Conservation (phyloP, 2,329 filamentous ascomycete genomes). For the Trichoderma sp. region DNA sequence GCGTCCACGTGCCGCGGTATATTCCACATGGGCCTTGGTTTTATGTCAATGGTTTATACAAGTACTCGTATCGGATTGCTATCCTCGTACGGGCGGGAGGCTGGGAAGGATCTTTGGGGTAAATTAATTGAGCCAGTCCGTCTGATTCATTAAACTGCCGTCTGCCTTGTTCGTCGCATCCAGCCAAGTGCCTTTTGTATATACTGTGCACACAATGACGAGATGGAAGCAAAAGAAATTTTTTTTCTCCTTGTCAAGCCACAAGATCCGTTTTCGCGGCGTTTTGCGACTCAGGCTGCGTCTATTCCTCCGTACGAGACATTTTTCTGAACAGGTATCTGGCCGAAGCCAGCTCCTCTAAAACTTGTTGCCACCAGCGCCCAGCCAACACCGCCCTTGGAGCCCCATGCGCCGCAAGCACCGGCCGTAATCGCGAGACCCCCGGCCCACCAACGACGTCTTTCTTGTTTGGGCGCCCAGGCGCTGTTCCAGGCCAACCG, state of each 20-base stretch:
- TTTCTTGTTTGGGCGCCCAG: neutral
- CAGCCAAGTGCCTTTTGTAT: neutral
- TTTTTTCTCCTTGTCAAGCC: neutral
- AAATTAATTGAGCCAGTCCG: neutral
- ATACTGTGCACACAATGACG: neutral
- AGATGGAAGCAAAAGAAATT: neutral
- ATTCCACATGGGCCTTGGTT: neutral
- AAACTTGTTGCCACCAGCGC: neutral
- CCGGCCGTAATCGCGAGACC: conserved; percentile 5
- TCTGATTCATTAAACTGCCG: neutral
- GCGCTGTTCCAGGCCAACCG: neutral
- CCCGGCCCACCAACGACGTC: conserved; percentile 3
- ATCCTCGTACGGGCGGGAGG: neutral
- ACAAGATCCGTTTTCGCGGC: neutral
- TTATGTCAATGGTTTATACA: neutral
- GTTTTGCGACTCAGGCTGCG: neutral
- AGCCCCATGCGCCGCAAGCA: conserved; percentile 11
- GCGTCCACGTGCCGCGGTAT: conserved; percentile 19
- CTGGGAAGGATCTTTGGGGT: conserved; percentile 10
- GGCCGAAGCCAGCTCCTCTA: neutral
- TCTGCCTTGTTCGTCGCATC: neutral
- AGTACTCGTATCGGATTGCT: neutral
- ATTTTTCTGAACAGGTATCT: neutral
- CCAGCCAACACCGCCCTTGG: conserved; percentile 21
- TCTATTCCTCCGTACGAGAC: neutral